A percentile compares a stretch with the other conserved stretches of the same genome.
phyloP scores from a whole-genome alignment of 169 alveolate species.

The Cystoisospora suis region DNA sequence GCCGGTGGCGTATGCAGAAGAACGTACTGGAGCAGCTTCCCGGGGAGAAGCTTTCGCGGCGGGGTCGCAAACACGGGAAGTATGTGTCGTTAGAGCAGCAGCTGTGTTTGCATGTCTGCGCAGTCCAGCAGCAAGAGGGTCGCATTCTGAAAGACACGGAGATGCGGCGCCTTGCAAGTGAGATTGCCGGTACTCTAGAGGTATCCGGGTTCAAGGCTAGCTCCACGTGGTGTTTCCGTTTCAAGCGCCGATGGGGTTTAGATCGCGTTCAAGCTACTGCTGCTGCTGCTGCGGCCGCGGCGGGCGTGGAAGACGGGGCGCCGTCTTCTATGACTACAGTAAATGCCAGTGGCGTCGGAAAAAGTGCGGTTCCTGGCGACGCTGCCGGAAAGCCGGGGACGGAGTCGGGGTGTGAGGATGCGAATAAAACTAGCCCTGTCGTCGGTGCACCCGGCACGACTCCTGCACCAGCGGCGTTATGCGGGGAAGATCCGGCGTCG shows the following conservation, averaged over 20 bases:
- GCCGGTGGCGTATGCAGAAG: constrained; percentile 41
- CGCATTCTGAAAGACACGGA: constrained; percentile 16
- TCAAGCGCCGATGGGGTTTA: constrained; percentile 36
- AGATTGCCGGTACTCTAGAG: background rate
- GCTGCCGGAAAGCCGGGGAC: too few relatives aligned
- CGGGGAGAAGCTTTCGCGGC: constrained; percentile 35
- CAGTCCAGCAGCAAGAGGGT: constrained; percentile 35
- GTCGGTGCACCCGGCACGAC: too few relatives aligned
- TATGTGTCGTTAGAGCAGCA: constrained; percentile 18
- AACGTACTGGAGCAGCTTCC: constrained; percentile 28
- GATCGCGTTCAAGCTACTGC: background rate
- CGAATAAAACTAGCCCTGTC: too few relatives aligned
- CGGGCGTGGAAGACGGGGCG: too few relatives aligned
- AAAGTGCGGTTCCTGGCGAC: too few relatives aligned
- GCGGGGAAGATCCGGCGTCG: too few relatives aligned
- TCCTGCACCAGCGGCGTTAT: too few relatives aligned
- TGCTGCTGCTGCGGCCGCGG: background rate
- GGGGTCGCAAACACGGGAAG: constrained; percentile 39
- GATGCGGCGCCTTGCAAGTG: constrained; percentile 22
- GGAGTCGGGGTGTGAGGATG: too few relatives aligned
- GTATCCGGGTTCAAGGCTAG: constrained; percentile 18
- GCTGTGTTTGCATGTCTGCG: constrained; percentile 25
- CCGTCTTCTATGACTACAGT: too few relatives aligned
- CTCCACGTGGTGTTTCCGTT: constrained; percentile 37
- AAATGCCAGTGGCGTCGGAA: too few relatives aligned